A percentile compares a stretch with the other conserved stretches of the same genome.
These are phyloP conservation scores for Coemansia sp. DNA, from an alignment of 192 early-diverging fungal genomes.

Conservation along the genomic window DNA sequence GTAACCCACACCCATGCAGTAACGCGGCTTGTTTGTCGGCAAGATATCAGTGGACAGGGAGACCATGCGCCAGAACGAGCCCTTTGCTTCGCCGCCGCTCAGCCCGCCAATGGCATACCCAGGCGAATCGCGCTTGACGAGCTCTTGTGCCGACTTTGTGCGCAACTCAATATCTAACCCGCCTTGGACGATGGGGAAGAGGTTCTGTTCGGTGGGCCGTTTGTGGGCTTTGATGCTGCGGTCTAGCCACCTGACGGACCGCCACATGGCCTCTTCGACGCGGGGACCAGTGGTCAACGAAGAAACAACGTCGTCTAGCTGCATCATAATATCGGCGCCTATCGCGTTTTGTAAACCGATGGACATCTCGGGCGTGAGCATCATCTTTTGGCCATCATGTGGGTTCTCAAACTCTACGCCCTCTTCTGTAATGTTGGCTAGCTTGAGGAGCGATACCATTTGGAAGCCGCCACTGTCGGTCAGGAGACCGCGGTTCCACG, in stretches of 20 bases:
- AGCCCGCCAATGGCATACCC: constrained; percentile 88
- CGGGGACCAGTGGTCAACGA: constrained; percentile 77
- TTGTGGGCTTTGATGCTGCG: constrained; percentile 77
- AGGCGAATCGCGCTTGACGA: constrained; percentile 76
- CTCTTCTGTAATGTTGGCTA: constrained; percentile 81
- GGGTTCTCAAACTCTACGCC: constrained; percentile 86
- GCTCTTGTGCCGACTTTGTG: constrained; percentile 74
- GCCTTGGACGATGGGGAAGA: constrained; percentile 90
- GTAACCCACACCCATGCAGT: constrained; percentile 92
- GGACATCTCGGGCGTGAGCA: constrained; percentile 85
- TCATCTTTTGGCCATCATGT: constrained; percentile 77
- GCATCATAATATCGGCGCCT: constrained; percentile 91
- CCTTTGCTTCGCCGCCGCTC: constrained; percentile 86
- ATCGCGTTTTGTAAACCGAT: constrained; percentile 85
- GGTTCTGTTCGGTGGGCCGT: constrained; percentile 71
- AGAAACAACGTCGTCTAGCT: constrained; percentile 87
- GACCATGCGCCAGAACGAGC: constrained; percentile 85
- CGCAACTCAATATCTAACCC: constrained; percentile 72
- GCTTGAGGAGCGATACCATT: constrained; percentile 85
- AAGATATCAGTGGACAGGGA: constrained; percentile 76
- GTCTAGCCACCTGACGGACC: constrained; percentile 88
- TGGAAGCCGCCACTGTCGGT: constrained; percentile 88
- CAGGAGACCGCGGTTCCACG: constrained; percentile 76
- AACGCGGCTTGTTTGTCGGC: constrained; percentile 80
- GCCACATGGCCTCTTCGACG: constrained; percentile 88